Percentiles rank a stretch among this genome's conserved stretches.
These are phyloP conservation scores for Terana coerulea DNA, from an alignment of 768 basidiomycete genomes.

Conservation along the genomic window DNA sequence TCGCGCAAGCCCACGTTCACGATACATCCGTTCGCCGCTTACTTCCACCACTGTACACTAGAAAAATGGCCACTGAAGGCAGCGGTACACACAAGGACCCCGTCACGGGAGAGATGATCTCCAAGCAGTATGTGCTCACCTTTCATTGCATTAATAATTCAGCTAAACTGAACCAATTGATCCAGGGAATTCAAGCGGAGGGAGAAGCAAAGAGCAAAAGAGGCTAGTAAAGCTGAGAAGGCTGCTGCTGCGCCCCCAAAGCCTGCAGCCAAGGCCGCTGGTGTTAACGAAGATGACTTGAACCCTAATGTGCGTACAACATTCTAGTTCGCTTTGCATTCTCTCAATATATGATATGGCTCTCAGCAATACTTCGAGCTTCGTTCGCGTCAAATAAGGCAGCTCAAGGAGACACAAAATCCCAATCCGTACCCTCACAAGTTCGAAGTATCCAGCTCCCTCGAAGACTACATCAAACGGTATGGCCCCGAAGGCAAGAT, in stretches of 20 bases:
- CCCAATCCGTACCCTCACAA: slow-evolving; percentile 99
- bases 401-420: slow-evolving; percentile 75
- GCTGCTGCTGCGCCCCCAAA: slow-evolving; percentile 45
- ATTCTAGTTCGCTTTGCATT: not conserved
- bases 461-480: slow-evolving; percentile 65
- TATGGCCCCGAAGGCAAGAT: slow-evolving; percentile 77
- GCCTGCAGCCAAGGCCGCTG: slow-evolving; percentile 24
- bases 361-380: slow-evolving; percentile 93
- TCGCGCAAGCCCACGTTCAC: slow-evolving; percentile 14
- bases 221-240: slow-evolving; percentile 75
- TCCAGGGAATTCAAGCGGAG: slow-evolving; percentile 93
- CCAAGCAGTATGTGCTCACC: slow-evolving; percentile 83
- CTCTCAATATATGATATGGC: not conserved
- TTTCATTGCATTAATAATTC: too few species aligned
- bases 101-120: slow-evolving; percentile 96
- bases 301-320: slow-evolving; percentile 79
- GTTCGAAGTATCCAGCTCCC: slow-evolving; percentile 81
- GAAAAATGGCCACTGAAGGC: slow-evolving; percentile 37
- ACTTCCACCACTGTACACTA: not conserved
- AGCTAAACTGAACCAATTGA: too few species aligned
- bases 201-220: slow-evolving; percentile 73
- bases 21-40: slow-evolving; percentile 6
- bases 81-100: slow-evolving; percentile 57
- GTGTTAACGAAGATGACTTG: slow-evolving; percentile 71
- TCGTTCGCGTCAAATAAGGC: slow-evolving; percentile 82